Evolutionary conservation across 1,139 yeast genomes (phyloP).

Genomic region (Debaryomycetaceae sp.): DNA sequence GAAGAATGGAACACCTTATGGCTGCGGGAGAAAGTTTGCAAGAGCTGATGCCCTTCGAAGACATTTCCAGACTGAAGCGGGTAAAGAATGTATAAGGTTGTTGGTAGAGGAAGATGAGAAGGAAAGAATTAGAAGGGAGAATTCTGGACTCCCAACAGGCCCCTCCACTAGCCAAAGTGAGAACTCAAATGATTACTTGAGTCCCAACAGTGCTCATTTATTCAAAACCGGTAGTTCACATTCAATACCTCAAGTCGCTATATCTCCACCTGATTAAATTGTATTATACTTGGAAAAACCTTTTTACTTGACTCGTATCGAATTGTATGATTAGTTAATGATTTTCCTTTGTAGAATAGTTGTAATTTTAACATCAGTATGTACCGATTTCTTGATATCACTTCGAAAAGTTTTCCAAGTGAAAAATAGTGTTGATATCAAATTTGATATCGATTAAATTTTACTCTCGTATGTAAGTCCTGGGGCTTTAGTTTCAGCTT

Average conservation of each 20-base stretch:
- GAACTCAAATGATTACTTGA: slow-evolving; percentile 8
- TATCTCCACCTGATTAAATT: slow-evolving; percentile 34
- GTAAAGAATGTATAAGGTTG: slow-evolving; percentile 75
- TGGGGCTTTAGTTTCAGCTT: too few relatives aligned
- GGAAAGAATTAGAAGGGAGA: slow-evolving; percentile 12
- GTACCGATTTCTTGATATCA: too few relatives aligned
- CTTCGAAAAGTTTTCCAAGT: too few relatives aligned
- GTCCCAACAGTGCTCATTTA: slow-evolving; percentile 12
- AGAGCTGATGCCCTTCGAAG: slow-evolving; percentile 93
- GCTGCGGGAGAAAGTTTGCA: slow-evolving; percentile 91
- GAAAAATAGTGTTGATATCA: too few relatives aligned
- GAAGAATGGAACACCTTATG: slow-evolving; percentile 69
- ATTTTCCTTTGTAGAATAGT: not conserved
- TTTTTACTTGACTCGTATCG: not conserved
- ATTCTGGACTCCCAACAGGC: not conserved
- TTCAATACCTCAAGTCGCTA: slow-evolving; percentile 31
- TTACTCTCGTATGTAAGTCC: too few relatives aligned
- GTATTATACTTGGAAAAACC: not conserved
- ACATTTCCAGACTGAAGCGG: slow-evolving; percentile 93
- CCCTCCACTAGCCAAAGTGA: slow-evolving; percentile 2
- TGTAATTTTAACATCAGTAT: too few relatives aligned
- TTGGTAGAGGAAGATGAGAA: slow-evolving; percentile 61
- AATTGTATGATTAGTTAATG: not conserved
- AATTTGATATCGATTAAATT: too few relatives aligned
- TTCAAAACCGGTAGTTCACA: slow-evolving; percentile 5